Evolutionary conservation across 495 filamentous ascomycete genomes (phyloP).

Genomic region (Talaromyces liani): DNA sequence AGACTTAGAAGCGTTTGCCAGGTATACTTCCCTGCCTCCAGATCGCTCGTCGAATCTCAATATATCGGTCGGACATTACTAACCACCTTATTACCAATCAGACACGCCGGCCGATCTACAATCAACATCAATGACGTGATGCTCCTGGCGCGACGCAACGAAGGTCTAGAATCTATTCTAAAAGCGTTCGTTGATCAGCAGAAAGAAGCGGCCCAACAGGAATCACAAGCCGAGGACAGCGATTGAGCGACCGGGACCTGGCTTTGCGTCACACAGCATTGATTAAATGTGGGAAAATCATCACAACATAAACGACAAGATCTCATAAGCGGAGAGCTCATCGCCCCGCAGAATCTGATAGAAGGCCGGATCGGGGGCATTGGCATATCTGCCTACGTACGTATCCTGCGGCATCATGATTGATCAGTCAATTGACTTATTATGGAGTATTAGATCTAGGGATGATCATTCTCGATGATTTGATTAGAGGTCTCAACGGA

Average conservation of each 20-base stretch:
- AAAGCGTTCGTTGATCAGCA: conserved; percentile 57
- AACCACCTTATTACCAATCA: conserved; percentile 17
- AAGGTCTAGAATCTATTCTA: conserved; percentile 69
- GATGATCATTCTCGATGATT: background rate
- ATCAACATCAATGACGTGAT: conserved; percentile 83
- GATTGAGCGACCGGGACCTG: background rate
- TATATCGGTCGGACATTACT: background rate
- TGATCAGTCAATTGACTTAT: background rate
- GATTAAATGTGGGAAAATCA: background rate
- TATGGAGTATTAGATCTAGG: background rate
- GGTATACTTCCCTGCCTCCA: conserved; percentile 27
- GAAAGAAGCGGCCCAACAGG: conserved; percentile 15
- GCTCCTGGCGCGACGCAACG: conserved; percentile 77
- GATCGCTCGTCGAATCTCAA: background rate
- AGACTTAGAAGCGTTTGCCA: conserved; percentile 77
- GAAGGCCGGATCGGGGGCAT: background rate
- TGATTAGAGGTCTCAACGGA: background rate
- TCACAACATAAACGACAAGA: background rate
- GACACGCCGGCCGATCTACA: conserved; percentile 76
- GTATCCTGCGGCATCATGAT: background rate
- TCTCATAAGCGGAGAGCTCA: background rate
- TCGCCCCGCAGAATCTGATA: background rate
- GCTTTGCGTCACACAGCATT: background rate
- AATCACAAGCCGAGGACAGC: background rate
- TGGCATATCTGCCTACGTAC: background rate